Evolutionary conservation across 176 grass and related monocot species (phyloP).

Genomic region (Bonia amplexicaulis): DNA sequence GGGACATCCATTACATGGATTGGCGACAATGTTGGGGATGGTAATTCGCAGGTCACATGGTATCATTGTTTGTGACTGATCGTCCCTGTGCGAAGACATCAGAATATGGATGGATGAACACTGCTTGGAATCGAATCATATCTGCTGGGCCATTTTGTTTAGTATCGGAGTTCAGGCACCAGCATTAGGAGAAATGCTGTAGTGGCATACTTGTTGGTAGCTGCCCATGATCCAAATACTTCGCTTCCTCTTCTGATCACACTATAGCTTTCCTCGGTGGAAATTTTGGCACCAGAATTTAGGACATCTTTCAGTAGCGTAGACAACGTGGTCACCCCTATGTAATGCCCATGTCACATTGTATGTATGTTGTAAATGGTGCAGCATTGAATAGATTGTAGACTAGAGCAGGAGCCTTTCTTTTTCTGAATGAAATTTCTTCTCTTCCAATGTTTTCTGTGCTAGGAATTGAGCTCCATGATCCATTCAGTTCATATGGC

Average conservation of each 20-base stretch:
- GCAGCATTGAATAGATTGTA: conserved; percentile 56
- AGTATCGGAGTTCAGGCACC: conserved; percentile 6
- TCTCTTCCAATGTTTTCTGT: conserved; percentile 24
- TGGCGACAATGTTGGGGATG: background rate
- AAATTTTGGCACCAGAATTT: conserved; percentile 57
- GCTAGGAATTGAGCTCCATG: background rate
- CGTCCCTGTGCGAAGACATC: background rate
- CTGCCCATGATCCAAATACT: conserved; percentile 19
- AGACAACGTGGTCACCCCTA: conserved; percentile 22
- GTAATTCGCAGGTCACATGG: background rate
- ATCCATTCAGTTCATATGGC: conserved; percentile 23
- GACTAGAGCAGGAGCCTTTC: conserved; percentile 34
- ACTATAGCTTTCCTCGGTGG: conserved; percentile 41
- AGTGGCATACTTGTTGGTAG: conserved; percentile 25
- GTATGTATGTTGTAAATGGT: conserved; percentile 61
- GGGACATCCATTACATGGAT: conserved; percentile 31
- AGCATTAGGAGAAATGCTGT: conserved; percentile 38
- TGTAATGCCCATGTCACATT: conserved; percentile 43
- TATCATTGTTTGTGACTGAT: background rate
- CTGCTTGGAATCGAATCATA: conserved; percentile 30
- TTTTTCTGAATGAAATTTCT: conserved; percentile 38
- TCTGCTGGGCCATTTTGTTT: conserved; percentile 17
- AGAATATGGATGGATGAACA: conserved; percentile 42
- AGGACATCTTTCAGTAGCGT: conserved; percentile 40
- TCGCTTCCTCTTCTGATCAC: conserved; percentile 33